phyloP scores from a whole-genome alignment of 192 early-diverging fungal species.

The Coemansia asiatica region DNA sequence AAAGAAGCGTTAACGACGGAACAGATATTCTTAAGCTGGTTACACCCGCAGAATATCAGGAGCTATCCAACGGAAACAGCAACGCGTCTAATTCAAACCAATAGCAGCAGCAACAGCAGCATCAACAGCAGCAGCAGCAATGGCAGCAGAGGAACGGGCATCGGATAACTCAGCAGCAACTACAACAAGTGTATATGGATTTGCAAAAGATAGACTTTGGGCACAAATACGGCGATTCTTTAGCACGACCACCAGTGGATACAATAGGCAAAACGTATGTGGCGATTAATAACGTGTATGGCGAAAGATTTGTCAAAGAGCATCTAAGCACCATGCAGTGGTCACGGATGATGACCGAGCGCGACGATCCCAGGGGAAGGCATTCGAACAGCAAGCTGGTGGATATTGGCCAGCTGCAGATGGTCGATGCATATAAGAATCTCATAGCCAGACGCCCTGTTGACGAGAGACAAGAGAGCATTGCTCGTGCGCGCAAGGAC shows the following conservation, averaged over 20 bases:
- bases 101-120: neutral
- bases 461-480: neutral
- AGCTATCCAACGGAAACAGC: neutral
- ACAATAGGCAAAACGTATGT: neutral
- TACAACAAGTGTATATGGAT: neutral
- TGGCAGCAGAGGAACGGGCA: neutral
- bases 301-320: constrained; percentile 12
- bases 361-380: constrained; percentile 26
- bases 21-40: neutral
- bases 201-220: neutral
- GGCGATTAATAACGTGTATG: constrained; percentile 8
- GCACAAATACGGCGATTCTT: too few relatives aligned
- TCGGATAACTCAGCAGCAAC: neutral
- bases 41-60: neutral
- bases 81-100: neutral
- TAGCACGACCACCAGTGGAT: neutral
- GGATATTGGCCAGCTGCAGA: constrained; percentile 14
- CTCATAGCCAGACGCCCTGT: neutral
- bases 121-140: constrained; percentile 12
- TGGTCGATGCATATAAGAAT: constrained; percentile 7
- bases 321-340: constrained; percentile 27
- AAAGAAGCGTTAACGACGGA: neutral
- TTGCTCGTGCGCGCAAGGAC: neutral
- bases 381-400: constrained; percentile 18
- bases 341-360: constrained; percentile 46